Percentiles rank a stretch among this genome's conserved stretches.
Evolutionary conservation across 2,329 filamentous ascomycete species (phyloP).

Genomic region (Daldinia sp.): DNA sequence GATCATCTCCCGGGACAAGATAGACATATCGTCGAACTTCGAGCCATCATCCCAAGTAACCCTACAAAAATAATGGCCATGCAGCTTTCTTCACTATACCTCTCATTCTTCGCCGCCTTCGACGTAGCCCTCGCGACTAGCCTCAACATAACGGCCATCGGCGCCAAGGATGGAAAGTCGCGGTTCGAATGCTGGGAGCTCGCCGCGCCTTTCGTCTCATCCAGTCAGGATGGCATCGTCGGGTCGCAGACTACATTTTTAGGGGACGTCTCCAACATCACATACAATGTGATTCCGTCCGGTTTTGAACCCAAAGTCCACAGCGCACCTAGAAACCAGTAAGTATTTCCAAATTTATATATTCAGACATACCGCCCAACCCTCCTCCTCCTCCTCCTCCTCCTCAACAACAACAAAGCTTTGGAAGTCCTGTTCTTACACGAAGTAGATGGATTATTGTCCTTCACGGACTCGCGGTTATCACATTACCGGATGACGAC

Average conservation of each 20-base stretch:
- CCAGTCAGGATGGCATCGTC: background rate
- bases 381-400: no score
- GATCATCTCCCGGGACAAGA: background rate
- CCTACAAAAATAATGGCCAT: background rate
- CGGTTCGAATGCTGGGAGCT: conserved; percentile 9
- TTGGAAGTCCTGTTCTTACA: background rate
- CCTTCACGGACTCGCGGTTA: background rate
- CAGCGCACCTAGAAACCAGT: conserved; percentile 2
- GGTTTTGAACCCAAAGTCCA: background rate
- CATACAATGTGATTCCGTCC: background rate
- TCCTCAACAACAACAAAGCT: no score
- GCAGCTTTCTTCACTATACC: background rate
- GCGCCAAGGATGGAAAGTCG: background rate
- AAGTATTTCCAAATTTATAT: background rate
- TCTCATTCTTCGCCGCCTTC: conserved; percentile 4
- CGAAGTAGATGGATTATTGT: background rate
- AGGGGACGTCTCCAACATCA: conserved; percentile 2
- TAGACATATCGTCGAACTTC: background rate
- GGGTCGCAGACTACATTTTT: conserved; percentile 1
- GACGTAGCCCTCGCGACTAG: conserved; percentile 4
- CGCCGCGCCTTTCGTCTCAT: conserved; percentile 1
- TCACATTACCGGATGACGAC: background rate
- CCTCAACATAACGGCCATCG: conserved; percentile 5
- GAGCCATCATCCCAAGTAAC: background rate
- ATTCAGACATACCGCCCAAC: background rate